These are phyloP conservation scores for Pyrenochaeta sp. DNA, from an alignment of 2,329 filamentous ascomycete genomes.

Conservation along the genomic window DNA sequence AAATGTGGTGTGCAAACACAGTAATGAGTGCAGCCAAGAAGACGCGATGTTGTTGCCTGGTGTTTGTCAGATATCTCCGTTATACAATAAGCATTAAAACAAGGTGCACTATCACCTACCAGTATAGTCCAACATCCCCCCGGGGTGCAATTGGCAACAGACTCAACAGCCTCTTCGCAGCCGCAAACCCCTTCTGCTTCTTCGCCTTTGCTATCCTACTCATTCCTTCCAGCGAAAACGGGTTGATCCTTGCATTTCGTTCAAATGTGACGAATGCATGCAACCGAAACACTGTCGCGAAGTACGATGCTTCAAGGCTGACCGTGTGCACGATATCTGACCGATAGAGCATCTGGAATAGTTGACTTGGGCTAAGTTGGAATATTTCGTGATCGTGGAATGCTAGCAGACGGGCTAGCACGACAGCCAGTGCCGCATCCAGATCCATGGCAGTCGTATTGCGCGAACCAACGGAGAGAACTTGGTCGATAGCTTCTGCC, in stretches of 20 bases:
- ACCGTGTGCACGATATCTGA: slow-evolving; percentile 32
- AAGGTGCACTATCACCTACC: slow-evolving; percentile 13
- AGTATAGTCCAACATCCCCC: slow-evolving; percentile 29
- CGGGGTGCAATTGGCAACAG: slow-evolving; percentile 24
- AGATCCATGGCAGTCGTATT: slow-evolving; percentile 8
- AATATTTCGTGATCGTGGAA: slow-evolving; percentile 33
- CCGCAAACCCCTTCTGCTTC: slow-evolving; percentile 19
- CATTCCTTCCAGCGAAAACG: slow-evolving; percentile 25
- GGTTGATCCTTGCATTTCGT: slow-evolving; percentile 21
- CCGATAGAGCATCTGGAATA: slow-evolving; percentile 32
- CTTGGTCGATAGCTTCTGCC: slow-evolving; percentile 30
- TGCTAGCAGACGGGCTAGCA: slow-evolving; percentile 17
- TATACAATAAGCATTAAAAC: too few species aligned
- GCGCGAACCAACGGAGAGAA: slow-evolving; percentile 17
- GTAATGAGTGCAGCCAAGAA: slow-evolving; percentile 31
- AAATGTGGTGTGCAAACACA: slow-evolving; percentile 26
- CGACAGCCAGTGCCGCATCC: slow-evolving; percentile 1
- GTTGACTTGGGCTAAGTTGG: slow-evolving; percentile 16
- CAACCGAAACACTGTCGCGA: slow-evolving; percentile 30
- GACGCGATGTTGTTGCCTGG: slow-evolving; percentile 15
- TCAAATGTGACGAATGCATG: slow-evolving; percentile 23
- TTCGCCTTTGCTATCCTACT: slow-evolving; percentile 17
- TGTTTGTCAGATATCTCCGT: slow-evolving; percentile 1
- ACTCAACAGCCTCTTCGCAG: slow-evolving; percentile 25
- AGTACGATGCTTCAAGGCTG: slow-evolving; percentile 31